phyloP scores from a whole-genome alignment of 805 yeast genomes.

The Nakazawaea holstii region DNA sequence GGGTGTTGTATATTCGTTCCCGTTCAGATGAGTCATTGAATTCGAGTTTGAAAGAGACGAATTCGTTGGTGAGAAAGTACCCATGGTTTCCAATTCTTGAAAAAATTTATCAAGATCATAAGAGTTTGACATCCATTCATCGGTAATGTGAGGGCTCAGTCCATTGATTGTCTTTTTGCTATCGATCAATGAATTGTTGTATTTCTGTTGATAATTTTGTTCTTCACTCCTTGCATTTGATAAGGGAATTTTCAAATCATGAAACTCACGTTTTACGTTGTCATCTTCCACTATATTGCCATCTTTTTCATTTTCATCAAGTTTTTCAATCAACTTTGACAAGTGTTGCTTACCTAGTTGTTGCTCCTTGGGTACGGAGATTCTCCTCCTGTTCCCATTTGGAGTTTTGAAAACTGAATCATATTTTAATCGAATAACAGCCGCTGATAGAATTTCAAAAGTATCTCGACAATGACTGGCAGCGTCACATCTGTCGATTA shows the following conservation, averaged over 20 bases:
- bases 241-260: not conserved
- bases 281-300: conserved; percentile 19
- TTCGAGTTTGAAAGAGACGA: conserved; percentile 8
- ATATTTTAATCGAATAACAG: conserved; percentile 57
- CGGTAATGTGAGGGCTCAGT: not conserved
- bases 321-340: conserved; percentile 30
- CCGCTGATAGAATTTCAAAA: conserved; percentile 67
- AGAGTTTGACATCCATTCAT: conserved; percentile 31
- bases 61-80: conserved; percentile 13
- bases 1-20: not conserved
- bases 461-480: conserved; percentile 68
- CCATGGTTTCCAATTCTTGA: conserved; percentile 35
- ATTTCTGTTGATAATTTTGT: conserved; percentile 2
- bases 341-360: conserved; percentile 29
- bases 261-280: not conserved
- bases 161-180: conserved; percentile 6
- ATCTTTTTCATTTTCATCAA: conserved; percentile 9
- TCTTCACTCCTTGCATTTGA: not conserved
- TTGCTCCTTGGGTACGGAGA: conserved; percentile 16
- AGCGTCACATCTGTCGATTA: conserved; percentile 72
- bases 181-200: not conserved
- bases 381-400: not conserved
- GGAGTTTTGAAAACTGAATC: conserved; percentile 17
- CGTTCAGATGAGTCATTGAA: not conserved
- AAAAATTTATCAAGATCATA: conserved; percentile 41